Percentiles rank a stretch among this genome's conserved stretches.
phyloP scores from a whole-genome alignment of 768 basidiomycete genomes.

The Hirschioporus abietinus region DNA sequence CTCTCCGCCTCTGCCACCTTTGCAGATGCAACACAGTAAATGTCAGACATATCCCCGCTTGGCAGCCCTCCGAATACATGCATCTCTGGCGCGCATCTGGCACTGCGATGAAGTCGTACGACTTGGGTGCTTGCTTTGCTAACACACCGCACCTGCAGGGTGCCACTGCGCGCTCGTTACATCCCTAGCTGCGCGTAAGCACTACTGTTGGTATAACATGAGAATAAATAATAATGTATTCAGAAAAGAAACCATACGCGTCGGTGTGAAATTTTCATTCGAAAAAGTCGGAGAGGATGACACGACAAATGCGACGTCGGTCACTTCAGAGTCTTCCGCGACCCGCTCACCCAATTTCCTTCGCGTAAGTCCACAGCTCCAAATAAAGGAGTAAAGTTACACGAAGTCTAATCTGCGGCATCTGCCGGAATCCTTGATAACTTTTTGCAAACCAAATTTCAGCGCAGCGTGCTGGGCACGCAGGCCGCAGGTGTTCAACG shows the following conservation, averaged over 20 bases:
- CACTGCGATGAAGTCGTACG: neutral
- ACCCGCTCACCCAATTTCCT: slow-evolving; percentile 40
- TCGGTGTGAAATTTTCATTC: neutral
- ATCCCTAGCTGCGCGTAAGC: neutral
- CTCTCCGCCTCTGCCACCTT: too few relatives aligned
- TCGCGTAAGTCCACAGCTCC: neutral
- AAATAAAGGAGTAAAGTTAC: neutral
- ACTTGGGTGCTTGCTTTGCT: neutral
- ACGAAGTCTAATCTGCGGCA: neutral
- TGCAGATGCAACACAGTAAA: too few relatives aligned
- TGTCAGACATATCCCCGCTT: neutral
- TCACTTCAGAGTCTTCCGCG: slow-evolving; percentile 68
- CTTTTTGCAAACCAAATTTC: neutral
- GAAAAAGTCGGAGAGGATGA: too few relatives aligned
- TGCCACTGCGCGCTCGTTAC: neutral
- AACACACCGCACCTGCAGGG: neutral
- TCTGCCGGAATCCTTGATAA: neutral
- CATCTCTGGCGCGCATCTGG: neutral
- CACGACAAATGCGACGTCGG: slow-evolving; percentile 46
- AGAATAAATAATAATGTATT: neutral
- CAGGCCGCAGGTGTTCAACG: neutral
- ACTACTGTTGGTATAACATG: neutral
- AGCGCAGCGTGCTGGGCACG: neutral
- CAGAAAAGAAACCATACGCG: neutral
- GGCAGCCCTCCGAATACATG: neutral